phyloP scores from a whole-genome alignment of 805 yeast species.

The Zygosaccharomyces siamensis region DNA sequence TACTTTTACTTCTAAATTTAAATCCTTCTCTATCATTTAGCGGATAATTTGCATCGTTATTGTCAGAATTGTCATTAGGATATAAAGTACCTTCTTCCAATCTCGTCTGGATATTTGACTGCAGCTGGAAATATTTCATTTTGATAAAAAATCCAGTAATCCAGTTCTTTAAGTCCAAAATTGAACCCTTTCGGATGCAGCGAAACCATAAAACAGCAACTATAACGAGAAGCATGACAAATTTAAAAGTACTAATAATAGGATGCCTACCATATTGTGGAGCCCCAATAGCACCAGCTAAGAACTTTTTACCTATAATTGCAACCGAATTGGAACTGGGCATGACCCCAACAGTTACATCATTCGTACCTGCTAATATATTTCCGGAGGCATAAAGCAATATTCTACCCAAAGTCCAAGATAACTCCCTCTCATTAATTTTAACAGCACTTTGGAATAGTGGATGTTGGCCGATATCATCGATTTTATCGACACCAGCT shows the following conservation, averaged over 20 bases:
- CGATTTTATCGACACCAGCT: conserved; percentile 46
- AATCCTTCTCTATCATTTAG: conserved; percentile 14
- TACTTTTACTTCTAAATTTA: conserved; percentile 30
- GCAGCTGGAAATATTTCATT: conserved; percentile 10
- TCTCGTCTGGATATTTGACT: conserved; percentile 10
- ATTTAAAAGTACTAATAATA: conserved; percentile 1
- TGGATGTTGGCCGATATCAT: conserved; percentile 37
- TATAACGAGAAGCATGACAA: conserved; percentile 6
- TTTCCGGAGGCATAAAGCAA: conserved; percentile 75
- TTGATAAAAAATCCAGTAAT: conserved; percentile 6
- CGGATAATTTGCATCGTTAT: conserved; percentile 6
- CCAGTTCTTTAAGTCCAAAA: background rate
- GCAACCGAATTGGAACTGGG: conserved; percentile 25
- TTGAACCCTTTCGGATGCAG: conserved; percentile 3
- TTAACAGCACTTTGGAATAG: conserved; percentile 80
- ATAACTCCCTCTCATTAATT: conserved; percentile 77
- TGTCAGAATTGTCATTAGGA: background rate
- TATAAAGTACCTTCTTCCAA: conserved; percentile 17
- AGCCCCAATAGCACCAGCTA: conserved; percentile 20
- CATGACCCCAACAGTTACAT: conserved; percentile 23
- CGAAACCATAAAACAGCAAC: conserved; percentile 2
- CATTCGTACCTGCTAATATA: conserved; percentile 31
- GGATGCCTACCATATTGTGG: background rate
- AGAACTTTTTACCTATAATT: conserved; percentile 23
- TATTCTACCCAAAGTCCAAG: conserved; percentile 94